Percentiles rank a stretch among this genome's conserved stretches.
These are phyloP conservation scores for Colletotrichum sp. DNA, from an alignment of 2,329 filamentous ascomycete species.

Conservation along the genomic window DNA sequence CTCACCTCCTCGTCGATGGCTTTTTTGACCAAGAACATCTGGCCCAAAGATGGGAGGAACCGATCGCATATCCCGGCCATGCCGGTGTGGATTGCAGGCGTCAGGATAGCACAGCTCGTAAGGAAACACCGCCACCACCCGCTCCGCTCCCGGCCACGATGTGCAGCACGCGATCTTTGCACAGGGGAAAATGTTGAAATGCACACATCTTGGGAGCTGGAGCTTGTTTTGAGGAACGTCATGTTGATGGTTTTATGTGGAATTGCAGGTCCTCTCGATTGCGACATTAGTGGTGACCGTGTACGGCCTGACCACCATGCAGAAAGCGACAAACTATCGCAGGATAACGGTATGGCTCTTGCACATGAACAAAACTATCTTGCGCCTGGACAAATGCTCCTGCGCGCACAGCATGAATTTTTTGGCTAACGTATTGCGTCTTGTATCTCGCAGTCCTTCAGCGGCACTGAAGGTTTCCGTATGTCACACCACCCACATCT, in stretches of 20 bases:
- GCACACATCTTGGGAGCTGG: not conserved
- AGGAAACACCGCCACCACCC: not conserved
- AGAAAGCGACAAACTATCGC: constrained; percentile 20
- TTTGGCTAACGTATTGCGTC: constrained; percentile 5
- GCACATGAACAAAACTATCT: not conserved
- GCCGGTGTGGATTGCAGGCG: constrained; percentile 20
- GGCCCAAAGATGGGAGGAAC: constrained; percentile 23
- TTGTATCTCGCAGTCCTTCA: constrained; percentile 12
- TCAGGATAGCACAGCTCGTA: constrained; percentile 22
- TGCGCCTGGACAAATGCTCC: not conserved
- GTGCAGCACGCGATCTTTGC: not conserved
- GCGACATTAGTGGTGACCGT: constrained; percentile 21
- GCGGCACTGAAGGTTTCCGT: constrained; percentile 23
- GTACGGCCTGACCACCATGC: constrained; percentile 20
- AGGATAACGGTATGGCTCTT: constrained; percentile 22
- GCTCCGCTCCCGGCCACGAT: not conserved
- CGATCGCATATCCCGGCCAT: constrained; percentile 21
- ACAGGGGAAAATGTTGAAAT: not conserved
- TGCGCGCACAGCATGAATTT: not conserved
- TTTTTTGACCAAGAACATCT: constrained; percentile 21
- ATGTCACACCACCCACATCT: constrained; percentile 2
- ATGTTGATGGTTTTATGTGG: not conserved
- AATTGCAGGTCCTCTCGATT: constrained; percentile 11
- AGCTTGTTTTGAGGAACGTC: not conserved
- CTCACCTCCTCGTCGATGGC: constrained; percentile 13